phyloP scores from a whole-genome alignment of 345 rosid genomes.

The Populus deltoides region DNA sequence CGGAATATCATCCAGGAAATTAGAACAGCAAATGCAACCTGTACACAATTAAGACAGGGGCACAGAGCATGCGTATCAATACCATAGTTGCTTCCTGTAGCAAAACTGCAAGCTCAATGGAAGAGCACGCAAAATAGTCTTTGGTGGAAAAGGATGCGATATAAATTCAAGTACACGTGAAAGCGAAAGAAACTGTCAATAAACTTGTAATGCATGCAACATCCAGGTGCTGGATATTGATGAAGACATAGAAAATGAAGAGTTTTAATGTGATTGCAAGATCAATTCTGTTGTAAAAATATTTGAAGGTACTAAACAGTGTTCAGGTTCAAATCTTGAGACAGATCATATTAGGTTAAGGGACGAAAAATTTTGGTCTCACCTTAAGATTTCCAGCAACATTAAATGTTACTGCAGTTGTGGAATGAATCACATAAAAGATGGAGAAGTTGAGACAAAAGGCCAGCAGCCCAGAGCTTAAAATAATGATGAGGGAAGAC shows the following conservation, averaged over 20 bases:
- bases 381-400: constrained; percentile 99
- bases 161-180: background rate
- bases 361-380: constrained; percentile 21
- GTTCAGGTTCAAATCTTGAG: background rate
- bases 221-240: background rate
- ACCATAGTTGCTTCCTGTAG: background rate
- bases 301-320: background rate
- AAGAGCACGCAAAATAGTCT: background rate
- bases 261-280: background rate
- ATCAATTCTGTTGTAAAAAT: background rate
- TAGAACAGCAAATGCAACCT: constrained; percentile 97
- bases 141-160: background rate
- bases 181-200: background rate
- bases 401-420: constrained; percentile 97
- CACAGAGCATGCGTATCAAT: background rate
- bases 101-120: background rate
- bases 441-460: constrained; percentile 98
- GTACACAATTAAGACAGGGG: background rate
- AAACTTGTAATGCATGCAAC: background rate
- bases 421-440: constrained; percentile 95
- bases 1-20: constrained; percentile 91
- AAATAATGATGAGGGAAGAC: constrained; percentile 71
- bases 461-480: constrained; percentile 88
- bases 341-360: background rate
- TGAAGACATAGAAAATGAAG: too few relatives aligned